Percentiles rank a stretch among this genome's conserved stretches.
Evolutionary conservation across 2,329 filamentous ascomycete species (phyloP).

Genomic region (Fusarium euwallaceae): DNA sequence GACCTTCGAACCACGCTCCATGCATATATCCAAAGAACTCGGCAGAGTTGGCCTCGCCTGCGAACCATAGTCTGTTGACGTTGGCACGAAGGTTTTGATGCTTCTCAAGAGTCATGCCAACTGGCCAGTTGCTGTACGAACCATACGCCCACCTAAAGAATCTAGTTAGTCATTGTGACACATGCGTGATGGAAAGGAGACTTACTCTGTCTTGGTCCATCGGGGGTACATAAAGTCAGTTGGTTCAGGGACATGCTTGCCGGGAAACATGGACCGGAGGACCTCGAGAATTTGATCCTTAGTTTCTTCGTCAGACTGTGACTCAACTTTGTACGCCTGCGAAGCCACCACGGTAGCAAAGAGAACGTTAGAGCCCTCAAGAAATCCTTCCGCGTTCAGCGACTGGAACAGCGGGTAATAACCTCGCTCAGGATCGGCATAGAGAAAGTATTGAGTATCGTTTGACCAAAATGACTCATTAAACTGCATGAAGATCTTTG

Average conservation of each 20-base stretch:
- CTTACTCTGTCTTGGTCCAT: slow-evolving; percentile 44
- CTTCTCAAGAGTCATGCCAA: slow-evolving; percentile 71
- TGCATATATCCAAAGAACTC: slow-evolving; percentile 77
- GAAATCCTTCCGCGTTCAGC: slow-evolving; percentile 67
- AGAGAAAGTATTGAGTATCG: slow-evolving; percentile 59
- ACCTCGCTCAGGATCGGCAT: slow-evolving; percentile 59
- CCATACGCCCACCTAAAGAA: slow-evolving; percentile 62
- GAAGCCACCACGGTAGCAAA: slow-evolving; percentile 65
- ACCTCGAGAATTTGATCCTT: slow-evolving; percentile 69
- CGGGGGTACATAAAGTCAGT: slow-evolving; percentile 70
- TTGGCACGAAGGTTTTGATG: slow-evolving; percentile 79
- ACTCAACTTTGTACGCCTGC: slow-evolving; percentile 65
- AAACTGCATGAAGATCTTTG: slow-evolving; percentile 80
- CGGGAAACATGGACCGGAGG: slow-evolving; percentile 72
- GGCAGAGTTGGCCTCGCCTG: slow-evolving; percentile 73
- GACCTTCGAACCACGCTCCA: slow-evolving; percentile 70
- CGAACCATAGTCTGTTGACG: slow-evolving; percentile 71
- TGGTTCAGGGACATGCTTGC: slow-evolving; percentile 69
- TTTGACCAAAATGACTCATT: slow-evolving; percentile 73
- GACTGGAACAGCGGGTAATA: slow-evolving; percentile 74
- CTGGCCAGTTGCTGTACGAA: slow-evolving; percentile 77
- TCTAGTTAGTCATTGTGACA: slow-evolving; percentile 6
- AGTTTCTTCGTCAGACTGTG: slow-evolving; percentile 70
- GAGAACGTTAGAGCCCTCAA: slow-evolving; percentile 72
- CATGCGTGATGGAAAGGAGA: rapidly evolving